Evolutionary conservation across 139 green algal genomes (phyloP), one percentile per base, ranked within the genome.

Genomic region (Haematococcus sp.): DNA sequence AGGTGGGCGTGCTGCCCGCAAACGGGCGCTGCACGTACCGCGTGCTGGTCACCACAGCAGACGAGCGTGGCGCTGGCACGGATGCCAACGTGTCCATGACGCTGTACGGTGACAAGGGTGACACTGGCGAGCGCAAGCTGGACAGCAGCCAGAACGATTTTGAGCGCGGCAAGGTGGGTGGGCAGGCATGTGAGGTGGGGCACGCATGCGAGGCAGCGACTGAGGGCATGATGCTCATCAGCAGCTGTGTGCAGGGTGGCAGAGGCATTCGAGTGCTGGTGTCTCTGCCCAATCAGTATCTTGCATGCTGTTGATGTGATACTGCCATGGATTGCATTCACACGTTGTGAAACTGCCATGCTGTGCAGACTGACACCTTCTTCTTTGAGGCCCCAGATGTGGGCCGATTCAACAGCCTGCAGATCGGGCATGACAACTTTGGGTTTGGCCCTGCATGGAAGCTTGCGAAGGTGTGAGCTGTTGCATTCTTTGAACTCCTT

Each of bases 301-400:
- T n/a, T n/a, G n/a, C n/a, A n/a, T n/a, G n/a, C n/a, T n/a, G n/a
- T n/a, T n/a, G n/a, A n/a, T n/a, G n/a, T n/a, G n/a, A n/a, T n/a
- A n/a, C n/a, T n/a, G n/a, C n/a, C n/a, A n/a, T n/a, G n/a, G n/a
- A n/a, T n/a, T n/a, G n/a, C n/a, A n/a, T n/a, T n/a, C n/a, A n/a
- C n/a, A n/a, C n/a, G n/a, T n/a, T n/a, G n/a, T n/a, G n/a, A n/a
- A n/a, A n/a, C n/a, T n/a, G n/a, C n/a, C n/a, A n/a, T n/a, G n/a
- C n/a, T 28, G 31, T 51, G 22, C 73, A 88, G 76, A 70, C 74
- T 9, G 84, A 89, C 54, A 89, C 80, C 1, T 87, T 89, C 72
- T 87, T 89, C 78, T 55, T 89, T 13, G 69, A 74, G n/a, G 76
- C 60, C 20, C 77, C 78, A 0, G 80, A 89, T 65, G 73, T 89